A percentile compares a stretch with the other conserved stretches of the same genome.
These are phyloP conservation scores for Heterotrichella gracilis DNA, from an alignment of 352 stramenopile genomes.

Conservation along the genomic window DNA sequence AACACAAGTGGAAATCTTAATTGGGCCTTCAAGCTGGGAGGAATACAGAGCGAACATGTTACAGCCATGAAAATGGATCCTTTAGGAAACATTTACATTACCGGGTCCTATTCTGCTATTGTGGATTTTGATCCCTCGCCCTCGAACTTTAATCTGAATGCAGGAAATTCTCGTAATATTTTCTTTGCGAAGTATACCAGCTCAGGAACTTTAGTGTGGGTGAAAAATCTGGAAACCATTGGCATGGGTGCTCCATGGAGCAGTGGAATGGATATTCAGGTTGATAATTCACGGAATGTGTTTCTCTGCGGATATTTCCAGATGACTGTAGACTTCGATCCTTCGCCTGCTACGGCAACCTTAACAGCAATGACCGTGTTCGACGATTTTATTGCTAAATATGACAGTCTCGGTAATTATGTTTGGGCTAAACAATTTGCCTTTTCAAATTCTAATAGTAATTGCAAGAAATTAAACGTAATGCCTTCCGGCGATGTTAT, in stretches of 20 bases:
- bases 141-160: not conserved
- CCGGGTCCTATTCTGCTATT: not conserved
- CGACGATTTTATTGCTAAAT: not conserved
- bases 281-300: not conserved
- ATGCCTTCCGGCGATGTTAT: not conserved
- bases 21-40: no score
- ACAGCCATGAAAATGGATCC: not conserved
- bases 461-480: not conserved
- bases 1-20: not conserved
- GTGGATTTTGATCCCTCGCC: not conserved
- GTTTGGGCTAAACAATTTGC: not conserved
- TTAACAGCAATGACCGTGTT: not conserved
- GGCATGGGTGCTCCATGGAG: not conserved
- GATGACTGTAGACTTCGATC: not conserved
- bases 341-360: not conserved
- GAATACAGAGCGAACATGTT: not conserved
- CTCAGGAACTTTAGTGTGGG: not conserved
- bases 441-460: not conserved
- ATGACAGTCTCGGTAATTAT: not conserved
- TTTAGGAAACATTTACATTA: not conserved
- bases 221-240: no score
- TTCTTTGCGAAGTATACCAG: not conserved
- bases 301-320: not conserved
- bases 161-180: not conserved
- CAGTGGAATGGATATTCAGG: not conserved